A percentile compares a stretch with the other conserved stretches of the same genome.
Conservation (phyloP, 139 green algal species). For the Chlorella sp. region DNA sequence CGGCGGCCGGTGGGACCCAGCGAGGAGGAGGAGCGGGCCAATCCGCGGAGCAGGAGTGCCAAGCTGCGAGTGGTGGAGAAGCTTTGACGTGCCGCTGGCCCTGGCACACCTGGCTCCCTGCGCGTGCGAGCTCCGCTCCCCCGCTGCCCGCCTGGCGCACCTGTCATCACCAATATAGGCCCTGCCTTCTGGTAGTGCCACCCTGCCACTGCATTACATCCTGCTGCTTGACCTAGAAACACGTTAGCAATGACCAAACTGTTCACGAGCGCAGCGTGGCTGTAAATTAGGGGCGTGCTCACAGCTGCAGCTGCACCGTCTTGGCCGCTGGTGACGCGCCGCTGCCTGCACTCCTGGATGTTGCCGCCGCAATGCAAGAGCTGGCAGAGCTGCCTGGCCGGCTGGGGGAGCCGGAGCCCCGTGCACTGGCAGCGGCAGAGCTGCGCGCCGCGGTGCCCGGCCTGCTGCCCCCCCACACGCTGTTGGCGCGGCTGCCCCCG, state of each 20-base stretch:
- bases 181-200: not conserved
- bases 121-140: not conserved
- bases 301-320: slow-evolving; percentile 20
- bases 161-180: not conserved
- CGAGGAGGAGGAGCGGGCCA: slow-evolving; percentile 65
- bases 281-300: too few relatives aligned
- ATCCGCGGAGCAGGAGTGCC: slow-evolving; percentile 82
- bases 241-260: too few relatives aligned
- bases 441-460: slow-evolving; percentile 2
- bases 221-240: too few relatives aligned
- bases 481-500: not conserved
- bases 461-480: not conserved
- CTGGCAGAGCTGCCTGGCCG: not conserved
- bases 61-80: slow-evolving; percentile 88
- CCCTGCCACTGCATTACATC: not conserved
- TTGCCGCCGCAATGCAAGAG: not conserved
- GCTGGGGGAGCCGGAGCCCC: too few relatives aligned
- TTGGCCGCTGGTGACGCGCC: not conserved
- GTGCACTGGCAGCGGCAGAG: not conserved
- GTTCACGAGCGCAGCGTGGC: too few relatives aligned
- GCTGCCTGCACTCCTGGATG: not conserved
- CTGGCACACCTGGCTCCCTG: not conserved
- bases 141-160: not conserved
- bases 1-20: slow-evolving; percentile 21
- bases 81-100: too few relatives aligned